phyloP scores from a whole-genome alignment of 331 rosid species.

The Rosa hybrid region DNA sequence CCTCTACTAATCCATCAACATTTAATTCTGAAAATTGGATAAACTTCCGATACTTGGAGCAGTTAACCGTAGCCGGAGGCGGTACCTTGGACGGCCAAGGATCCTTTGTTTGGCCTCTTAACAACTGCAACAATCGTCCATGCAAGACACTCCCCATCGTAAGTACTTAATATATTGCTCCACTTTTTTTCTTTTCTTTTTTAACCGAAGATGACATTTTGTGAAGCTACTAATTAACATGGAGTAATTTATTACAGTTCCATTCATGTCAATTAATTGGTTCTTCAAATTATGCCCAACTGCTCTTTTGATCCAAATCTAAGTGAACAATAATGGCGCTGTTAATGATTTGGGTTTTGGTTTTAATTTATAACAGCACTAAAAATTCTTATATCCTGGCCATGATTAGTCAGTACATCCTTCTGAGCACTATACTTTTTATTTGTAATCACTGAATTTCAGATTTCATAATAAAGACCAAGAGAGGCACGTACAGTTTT shows the following conservation, averaged over 20 bases:
- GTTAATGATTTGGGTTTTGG: too few relatives aligned
- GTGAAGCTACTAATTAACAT: background rate
- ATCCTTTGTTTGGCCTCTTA: slow-evolving; percentile 33
- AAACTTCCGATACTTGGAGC: slow-evolving; percentile 34
- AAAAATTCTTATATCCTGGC: too few relatives aligned
- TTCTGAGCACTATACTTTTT: background rate
- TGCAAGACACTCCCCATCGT: slow-evolving; percentile 37
- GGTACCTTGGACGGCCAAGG: slow-evolving; percentile 48
- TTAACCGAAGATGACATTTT: background rate
- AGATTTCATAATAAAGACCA: background rate
- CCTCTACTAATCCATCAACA: slow-evolving; percentile 27
- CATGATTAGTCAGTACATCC: background rate
- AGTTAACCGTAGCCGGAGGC: slow-evolving; percentile 37
- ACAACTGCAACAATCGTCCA: slow-evolving; percentile 28
- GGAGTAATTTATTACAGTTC: too few relatives aligned
- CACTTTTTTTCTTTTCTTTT: too few relatives aligned
- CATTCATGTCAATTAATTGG: background rate
- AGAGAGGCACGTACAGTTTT: background rate
- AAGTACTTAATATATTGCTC: slow-evolving; percentile 5
- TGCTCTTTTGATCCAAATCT: background rate
- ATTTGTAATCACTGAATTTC: background rate
- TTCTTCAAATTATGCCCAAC: background rate
- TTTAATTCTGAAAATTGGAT: slow-evolving; percentile 24
- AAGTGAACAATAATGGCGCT: background rate
- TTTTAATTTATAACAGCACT: too few relatives aligned